A percentile compares a stretch with the other conserved stretches of the same genome.
Conservation (phyloP, 225 moss, liverwort and hornwort species). For the Physcomitrellopsis africana region DNA sequence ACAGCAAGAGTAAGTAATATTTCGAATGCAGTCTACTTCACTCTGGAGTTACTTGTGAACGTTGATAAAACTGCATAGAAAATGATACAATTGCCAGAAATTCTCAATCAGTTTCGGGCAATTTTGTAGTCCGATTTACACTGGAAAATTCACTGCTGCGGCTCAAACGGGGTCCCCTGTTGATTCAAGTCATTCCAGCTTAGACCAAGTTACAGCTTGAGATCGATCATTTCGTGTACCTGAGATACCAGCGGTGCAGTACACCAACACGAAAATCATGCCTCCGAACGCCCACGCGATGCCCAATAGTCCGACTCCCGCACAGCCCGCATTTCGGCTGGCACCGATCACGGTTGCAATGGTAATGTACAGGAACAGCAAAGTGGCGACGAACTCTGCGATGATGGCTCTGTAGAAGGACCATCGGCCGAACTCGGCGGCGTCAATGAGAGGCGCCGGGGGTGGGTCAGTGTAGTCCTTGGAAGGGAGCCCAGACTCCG, state of each 20-base stretch:
- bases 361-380: constrained; percentile 28
- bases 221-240: not conserved
- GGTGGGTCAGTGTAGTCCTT: constrained; percentile 25
- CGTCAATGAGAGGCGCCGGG: not conserved
- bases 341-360: constrained; percentile 2
- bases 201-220: too few relatives aligned
- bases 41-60: too few relatives aligned
- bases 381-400: constrained; percentile 25
- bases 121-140: too few relatives aligned
- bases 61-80: too few relatives aligned
- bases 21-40: not conserved
- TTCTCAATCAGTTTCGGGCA: too few relatives aligned
- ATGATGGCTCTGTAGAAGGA: constrained; percentile 27
- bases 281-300: constrained; percentile 24
- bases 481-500: not conserved
- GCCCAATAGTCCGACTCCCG: not conserved
- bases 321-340: not conserved
- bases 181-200: too few relatives aligned
- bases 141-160: too few relatives aligned
- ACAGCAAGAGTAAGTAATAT: not conserved
- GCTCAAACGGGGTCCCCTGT: too few relatives aligned
- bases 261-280: constrained; percentile 27
- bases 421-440: not conserved
- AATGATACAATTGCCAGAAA: too few relatives aligned
- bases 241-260: constrained; percentile 29